phyloP scores from a whole-genome alignment of 768 basidiomycete species.

The Cystobasidium ongulense region DNA sequence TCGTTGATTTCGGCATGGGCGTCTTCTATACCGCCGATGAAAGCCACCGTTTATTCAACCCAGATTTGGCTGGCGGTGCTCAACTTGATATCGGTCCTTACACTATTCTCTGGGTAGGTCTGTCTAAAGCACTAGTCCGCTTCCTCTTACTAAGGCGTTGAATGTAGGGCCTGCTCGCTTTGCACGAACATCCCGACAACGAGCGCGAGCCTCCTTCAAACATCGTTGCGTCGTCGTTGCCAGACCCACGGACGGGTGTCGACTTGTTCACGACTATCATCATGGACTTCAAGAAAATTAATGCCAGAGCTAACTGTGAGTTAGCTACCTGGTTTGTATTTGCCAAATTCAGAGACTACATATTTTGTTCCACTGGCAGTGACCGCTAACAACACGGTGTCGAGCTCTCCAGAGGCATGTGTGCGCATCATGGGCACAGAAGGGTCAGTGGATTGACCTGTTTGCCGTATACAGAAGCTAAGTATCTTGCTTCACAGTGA shows the following conservation, averaged over 20 bases:
- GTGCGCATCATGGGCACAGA: slow-evolving; percentile 7
- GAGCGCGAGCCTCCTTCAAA: slow-evolving; percentile 34
- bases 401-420: background rate
- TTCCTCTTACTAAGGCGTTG: background rate
- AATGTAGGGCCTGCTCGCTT: slow-evolving; percentile 26
- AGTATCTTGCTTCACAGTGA: background rate
- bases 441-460: slow-evolving; percentile 2
- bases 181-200: slow-evolving; percentile 44
- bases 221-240: slow-evolving; percentile 39
- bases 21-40: slow-evolving; percentile 35
- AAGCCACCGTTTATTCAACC: slow-evolving; percentile 42
- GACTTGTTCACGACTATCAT: slow-evolving; percentile 39
- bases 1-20: slow-evolving; percentile 43
- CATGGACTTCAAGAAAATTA: slow-evolving; percentile 38
- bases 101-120: slow-evolving; percentile 35
- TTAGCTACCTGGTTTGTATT: background rate
- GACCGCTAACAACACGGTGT: slow-evolving; percentile 15
- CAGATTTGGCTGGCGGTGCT: slow-evolving; percentile 44
- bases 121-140: background rate
- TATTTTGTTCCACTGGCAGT: background rate
- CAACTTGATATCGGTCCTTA: slow-evolving; percentile 45
- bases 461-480: background rate
- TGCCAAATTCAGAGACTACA: background rate
- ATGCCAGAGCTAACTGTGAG: slow-evolving; percentile 34
- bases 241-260: slow-evolving; percentile 34